Evolutionary conservation across 2,329 filamentous ascomycete genomes (phyloP), one percentile per base, ranked within the genome.

Genomic region (Mycosphaerella arachidis): DNA sequence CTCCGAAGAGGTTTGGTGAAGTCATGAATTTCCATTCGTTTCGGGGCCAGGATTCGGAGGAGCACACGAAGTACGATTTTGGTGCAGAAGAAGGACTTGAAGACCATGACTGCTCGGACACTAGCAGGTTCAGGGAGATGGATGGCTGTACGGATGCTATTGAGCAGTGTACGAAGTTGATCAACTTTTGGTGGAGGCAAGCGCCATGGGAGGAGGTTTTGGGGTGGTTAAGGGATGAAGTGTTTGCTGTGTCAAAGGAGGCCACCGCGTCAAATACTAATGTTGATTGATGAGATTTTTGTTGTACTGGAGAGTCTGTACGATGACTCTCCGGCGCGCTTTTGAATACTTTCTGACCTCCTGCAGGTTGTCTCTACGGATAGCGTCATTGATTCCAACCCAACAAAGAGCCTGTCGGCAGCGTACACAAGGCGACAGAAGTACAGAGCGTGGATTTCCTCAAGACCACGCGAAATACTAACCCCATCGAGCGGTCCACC

Each of bases 61-160:
- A 55, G 53, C 57, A 59, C 24, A 55, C 55, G 48, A 52, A 59
- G 33, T 59, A 52, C 48, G 57, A 59, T 31, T 56, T 56, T 16
- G 53, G 53, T 6, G 35, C 51, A n/a, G 35, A 43, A 33, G 35
- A 52, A 12, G 40, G 40, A n/a, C 31, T 56, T 10, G 53, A 56
- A n/a, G 50, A 56, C 12, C 53, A 51, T 18, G 48, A 59, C 27
- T 55, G 48, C 29, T 56, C 57, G 16, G 53, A 59, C n/a, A 35
- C 53, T 6, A 24, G 37, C 48, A 13, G 48, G 10, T 56, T 50
- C 35, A 18, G 56, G 30, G 57, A 53, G 27, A 56, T 59, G 53
- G 57, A 59, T 46, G 57, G 57, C 6, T 59, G 57, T 24, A 33
- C 30, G 13, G 57, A 59, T 33, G 57, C 53, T n/a, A 37, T 59